These are phyloP conservation scores for Thyridium curvatum DNA, from an alignment of 2,329 filamentous ascomycete genomes.

Conservation along the genomic window DNA sequence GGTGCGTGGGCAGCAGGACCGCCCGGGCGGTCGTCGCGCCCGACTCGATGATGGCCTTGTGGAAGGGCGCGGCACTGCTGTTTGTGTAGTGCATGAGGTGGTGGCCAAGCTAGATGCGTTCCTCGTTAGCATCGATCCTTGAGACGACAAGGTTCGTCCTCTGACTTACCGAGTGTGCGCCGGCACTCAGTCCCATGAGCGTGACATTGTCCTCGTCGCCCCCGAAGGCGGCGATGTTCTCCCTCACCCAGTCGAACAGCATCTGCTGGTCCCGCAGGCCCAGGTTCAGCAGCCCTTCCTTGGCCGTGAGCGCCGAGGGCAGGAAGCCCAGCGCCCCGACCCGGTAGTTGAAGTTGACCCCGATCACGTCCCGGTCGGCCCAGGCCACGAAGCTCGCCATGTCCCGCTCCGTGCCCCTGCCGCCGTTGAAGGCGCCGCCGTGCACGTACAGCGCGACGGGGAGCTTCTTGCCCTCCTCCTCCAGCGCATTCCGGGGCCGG, in stretches of 20 bases:
- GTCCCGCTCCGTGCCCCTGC: slow-evolving; percentile 47
- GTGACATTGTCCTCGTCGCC: slow-evolving; percentile 53
- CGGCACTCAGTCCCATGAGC: slow-evolving; percentile 55
- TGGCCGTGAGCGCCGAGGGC: slow-evolving; percentile 44
- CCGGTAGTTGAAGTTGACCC: slow-evolving; percentile 56
- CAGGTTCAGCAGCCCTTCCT: slow-evolving; percentile 53
- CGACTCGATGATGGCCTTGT: slow-evolving; percentile 50
- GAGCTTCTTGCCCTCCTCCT: slow-evolving; percentile 18
- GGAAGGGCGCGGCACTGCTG: slow-evolving; percentile 37
- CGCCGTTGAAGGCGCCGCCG: slow-evolving; percentile 56
- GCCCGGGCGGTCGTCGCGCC: slow-evolving; percentile 50
- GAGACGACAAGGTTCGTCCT: slow-evolving; percentile 2
- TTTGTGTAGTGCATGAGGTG: slow-evolving; percentile 49
- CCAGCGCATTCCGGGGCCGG: slow-evolving; percentile 25
- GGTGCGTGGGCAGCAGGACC: slow-evolving; percentile 46
- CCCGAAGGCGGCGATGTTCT: slow-evolving; percentile 54
- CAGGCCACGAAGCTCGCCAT: slow-evolving; percentile 56
- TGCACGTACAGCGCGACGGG: slow-evolving; percentile 57
- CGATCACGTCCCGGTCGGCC: slow-evolving; percentile 45
- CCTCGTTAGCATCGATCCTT: slow-evolving; percentile 7
- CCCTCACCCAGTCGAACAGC: slow-evolving; percentile 52
- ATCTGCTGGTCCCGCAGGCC: slow-evolving; percentile 58
- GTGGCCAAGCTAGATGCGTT: slow-evolving; percentile 51
- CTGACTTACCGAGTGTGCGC: slow-evolving; percentile 50
- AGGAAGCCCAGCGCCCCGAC: slow-evolving; percentile 66